Base-by-base conservation (phyloP, 140 eudicot genomes). In the Ambrosia hybrid region DNA sequence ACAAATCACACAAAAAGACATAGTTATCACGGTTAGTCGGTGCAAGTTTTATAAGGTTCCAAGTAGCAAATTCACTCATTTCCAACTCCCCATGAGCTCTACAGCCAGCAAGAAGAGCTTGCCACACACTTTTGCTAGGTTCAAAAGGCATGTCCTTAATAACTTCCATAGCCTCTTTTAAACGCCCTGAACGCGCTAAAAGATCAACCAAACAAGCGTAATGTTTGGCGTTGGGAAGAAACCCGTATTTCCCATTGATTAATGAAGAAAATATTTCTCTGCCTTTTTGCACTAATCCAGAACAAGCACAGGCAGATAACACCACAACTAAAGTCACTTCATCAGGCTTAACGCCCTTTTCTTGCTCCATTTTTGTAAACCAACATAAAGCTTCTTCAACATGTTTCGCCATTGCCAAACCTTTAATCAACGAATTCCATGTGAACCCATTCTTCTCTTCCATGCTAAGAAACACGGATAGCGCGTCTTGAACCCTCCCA, bases 171-270 rank as follows among this genome's bases (percentile, higher is more conserved):
- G 92, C 96, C 39, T 83, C 89, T 65, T 81, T 78, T 3, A 86
- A n/a, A 71, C 46, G 58, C 78, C 87, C 86, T 6, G 70, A 71
- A 30, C 88, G 87, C 2, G 80, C 87, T 57, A 89, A 78, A 45
- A 89, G 79, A 77, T 89, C 88, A 74, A 89, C 75, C 80, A 83
- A 67, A 62, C 92, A 83, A 17, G 80, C 81, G 16, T 83, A 88
- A 62, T 86, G 96, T 67, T 86, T 79, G 9, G 79, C 76, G 4
- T 34, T 53, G 0, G 92, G 92, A 0, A 72, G 34, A 68, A 85
- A 81, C 34, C 87, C 83, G 37, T 78, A 83, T 36, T 73, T 82
- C 10, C 83, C 77, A 55, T 70, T 70, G 9, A 37, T 21, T 52
- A 88, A 61, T 1, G 41, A 49, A 30, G 76, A 51, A 78, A 88